A percentile compares a stretch with the other conserved stretches of the same genome.
These are phyloP conservation scores for Phoma herbarum DNA, from an alignment of 2,329 filamentous ascomycete genomes.

Conservation along the genomic window DNA sequence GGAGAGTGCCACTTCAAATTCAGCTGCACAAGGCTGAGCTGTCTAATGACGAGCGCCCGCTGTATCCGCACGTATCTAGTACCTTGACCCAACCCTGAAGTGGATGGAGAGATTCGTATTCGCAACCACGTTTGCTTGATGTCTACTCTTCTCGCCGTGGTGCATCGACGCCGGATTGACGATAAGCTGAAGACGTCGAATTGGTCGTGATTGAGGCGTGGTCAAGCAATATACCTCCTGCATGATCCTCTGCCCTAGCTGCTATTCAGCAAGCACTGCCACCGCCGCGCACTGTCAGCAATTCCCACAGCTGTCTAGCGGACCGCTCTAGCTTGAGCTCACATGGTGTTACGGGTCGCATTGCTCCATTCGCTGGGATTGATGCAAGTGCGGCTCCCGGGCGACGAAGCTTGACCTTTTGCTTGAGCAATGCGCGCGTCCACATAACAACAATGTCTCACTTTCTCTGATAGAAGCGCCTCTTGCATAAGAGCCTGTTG, in stretches of 20 bases:
- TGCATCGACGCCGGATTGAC: background rate
- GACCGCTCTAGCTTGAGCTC: slow-evolving; percentile 26
- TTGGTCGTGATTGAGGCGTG: slow-evolving; percentile 8
- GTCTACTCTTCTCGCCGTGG: background rate
- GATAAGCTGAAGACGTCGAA: slow-evolving; percentile 9
- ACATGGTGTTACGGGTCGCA: slow-evolving; percentile 34
- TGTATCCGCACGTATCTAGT: slow-evolving; percentile 4
- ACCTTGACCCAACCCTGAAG: background rate
- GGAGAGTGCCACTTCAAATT: background rate
- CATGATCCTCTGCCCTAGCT: slow-evolving; percentile 18
- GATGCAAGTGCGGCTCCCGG: slow-evolving; percentile 45
- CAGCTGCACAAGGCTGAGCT: slow-evolving; percentile 17
- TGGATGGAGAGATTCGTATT: slow-evolving; percentile 2
- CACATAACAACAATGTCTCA: slow-evolving; percentile 23
- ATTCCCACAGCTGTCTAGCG: slow-evolving; percentile 33
- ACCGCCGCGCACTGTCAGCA: slow-evolving; percentile 42
- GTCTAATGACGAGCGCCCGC: slow-evolving; percentile 6
- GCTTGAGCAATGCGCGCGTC: slow-evolving; percentile 31
- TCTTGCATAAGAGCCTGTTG: slow-evolving; percentile 31
- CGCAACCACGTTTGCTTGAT: background rate
- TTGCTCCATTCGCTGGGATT: slow-evolving; percentile 36
- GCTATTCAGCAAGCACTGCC: slow-evolving; percentile 38
- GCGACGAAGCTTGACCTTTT: slow-evolving; percentile 33
- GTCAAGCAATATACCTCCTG: slow-evolving; percentile 20
- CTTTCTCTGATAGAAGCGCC: slow-evolving; percentile 26